Conservation (phyloP, 73 alveolate species). For the Blepharisma stoltei region DNA sequence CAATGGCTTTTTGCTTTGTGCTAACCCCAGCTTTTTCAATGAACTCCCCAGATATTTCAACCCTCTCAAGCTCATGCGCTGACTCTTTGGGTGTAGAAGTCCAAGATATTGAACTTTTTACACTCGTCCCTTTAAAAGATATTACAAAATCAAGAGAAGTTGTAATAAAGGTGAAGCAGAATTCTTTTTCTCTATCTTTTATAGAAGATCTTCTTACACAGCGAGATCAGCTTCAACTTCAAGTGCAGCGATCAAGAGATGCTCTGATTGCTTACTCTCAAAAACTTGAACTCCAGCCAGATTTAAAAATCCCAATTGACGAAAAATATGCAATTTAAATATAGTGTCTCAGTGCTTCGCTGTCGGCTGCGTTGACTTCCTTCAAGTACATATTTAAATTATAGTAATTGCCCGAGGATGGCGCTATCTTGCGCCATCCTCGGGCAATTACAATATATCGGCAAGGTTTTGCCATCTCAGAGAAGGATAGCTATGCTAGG, state of each 20-base stretch:
- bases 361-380: no score
- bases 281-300: neutral
- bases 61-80: neutral
- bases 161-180: neutral
- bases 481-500: no score
- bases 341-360: no score
- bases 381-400: no score
- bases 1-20: neutral
- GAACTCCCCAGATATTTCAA: neutral
- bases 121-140: slow-evolving; percentile 11
- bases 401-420: no score
- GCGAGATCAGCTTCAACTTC: slow-evolving; percentile 22
- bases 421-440: no score
- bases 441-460: no score
- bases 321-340: slow-evolving; percentile 33
- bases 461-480: no score
- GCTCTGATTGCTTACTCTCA: neutral
- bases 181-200: neutral
- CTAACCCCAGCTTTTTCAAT: slow-evolving; percentile 25
- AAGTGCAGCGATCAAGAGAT: slow-evolving; percentile 11
- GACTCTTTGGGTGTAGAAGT: neutral
- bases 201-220: slow-evolving; percentile 12
- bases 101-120: neutral
- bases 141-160: neutral
- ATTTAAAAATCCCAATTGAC: slow-evolving; percentile 13